Percentiles rank a stretch among this genome's conserved stretches.
These are phyloP conservation scores for Phytophthora pluvialis DNA, from an alignment of 352 stramenopile species.

Conservation along the genomic window DNA sequence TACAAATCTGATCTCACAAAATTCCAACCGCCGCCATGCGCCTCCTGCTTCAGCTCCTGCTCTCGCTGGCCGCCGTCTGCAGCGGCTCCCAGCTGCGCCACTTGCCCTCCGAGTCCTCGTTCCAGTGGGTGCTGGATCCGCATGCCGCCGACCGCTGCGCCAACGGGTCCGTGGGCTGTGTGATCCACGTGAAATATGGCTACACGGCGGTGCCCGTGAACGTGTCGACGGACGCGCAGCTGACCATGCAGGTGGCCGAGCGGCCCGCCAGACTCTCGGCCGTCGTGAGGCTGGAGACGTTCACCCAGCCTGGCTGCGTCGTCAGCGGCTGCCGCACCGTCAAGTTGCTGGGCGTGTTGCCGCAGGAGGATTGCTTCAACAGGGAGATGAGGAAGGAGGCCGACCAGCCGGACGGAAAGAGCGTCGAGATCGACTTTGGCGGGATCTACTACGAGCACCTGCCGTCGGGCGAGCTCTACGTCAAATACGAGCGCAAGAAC, in stretches of 20 bases:
- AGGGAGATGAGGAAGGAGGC: constrained; percentile 35
- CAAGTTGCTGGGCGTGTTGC: constrained; percentile 43
- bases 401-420: constrained; percentile 47
- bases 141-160: constrained; percentile 48
- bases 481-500: constrained; percentile 63
- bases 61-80: background rate
- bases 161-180: constrained; percentile 34
- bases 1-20: no score
- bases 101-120: constrained; percentile 23
- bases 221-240: constrained; percentile 34
- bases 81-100: constrained; percentile 5
- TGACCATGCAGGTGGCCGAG: constrained; percentile 51
- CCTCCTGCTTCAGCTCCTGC: constrained; percentile 20
- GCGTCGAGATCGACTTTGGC: constrained; percentile 52
- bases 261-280: constrained; percentile 43
- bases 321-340: constrained; percentile 47
- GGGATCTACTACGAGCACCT: constrained; percentile 68
- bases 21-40: no score
- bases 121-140: constrained; percentile 52
- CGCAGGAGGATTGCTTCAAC: constrained; percentile 59
- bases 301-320: constrained; percentile 57
- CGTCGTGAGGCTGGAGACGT: constrained; percentile 49
- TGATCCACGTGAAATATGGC: constrained; percentile 61
- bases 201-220: constrained; percentile 55
- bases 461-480: constrained; percentile 57